These are phyloP conservation scores for Trichoderma sp. DNA, from an alignment of 2,329 filamentous ascomycete species.

Conservation along the genomic window DNA sequence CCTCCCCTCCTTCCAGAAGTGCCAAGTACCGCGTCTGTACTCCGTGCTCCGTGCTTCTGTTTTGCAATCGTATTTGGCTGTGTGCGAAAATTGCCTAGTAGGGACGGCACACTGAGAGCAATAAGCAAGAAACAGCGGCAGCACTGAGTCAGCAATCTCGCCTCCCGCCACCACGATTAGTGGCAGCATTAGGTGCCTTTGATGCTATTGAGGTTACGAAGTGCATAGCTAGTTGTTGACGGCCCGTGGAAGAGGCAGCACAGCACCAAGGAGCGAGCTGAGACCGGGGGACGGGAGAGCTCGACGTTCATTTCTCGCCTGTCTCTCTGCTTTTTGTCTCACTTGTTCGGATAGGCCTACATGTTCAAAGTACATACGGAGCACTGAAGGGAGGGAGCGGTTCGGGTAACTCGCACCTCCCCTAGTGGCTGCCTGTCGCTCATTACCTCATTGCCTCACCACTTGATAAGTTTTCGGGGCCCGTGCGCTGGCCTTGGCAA, in stretches of 20 bases:
- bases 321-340: not conserved
- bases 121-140: not conserved
- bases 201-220: not conserved
- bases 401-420: not conserved
- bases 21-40: not conserved
- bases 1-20: not conserved
- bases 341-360: not conserved
- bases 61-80: not conserved
- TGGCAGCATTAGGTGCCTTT: not conserved
- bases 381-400: not conserved
- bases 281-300: not conserved
- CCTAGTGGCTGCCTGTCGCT: not conserved
- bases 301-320: not conserved
- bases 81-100: not conserved
- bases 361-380: not conserved
- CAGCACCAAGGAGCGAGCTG: not conserved
- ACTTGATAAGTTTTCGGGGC: conserved; percentile 3
- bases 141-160: conserved; percentile 5
- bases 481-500: conserved; percentile 2
- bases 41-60: not conserved
- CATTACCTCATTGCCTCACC: conserved; percentile 13
- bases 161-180: conserved; percentile 6
- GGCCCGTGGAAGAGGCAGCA: not conserved
- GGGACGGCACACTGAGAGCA: not conserved
- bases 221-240: not conserved